Base-by-base conservation (phyloP, 371 early-diverging fungal genomes). In the Syncephalastrum sp. region DNA sequence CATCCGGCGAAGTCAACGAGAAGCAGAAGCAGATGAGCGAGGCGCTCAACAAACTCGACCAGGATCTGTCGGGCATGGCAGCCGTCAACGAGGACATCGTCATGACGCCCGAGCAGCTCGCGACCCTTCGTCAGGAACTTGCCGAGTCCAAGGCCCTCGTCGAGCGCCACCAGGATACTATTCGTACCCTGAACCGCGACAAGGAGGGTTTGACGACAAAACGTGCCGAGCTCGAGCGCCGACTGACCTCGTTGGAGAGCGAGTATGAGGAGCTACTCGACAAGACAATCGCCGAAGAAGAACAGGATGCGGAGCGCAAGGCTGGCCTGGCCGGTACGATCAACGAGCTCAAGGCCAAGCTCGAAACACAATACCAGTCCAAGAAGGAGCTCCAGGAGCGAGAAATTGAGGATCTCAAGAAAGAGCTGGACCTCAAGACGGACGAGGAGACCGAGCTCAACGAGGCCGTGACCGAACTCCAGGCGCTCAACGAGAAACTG, bases 241-340 rank as follows among this genome's bases (percentile, higher is more conserved):
- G 88, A 53, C 81, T 92, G 23, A 79, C 83, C 24, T 69, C 81
- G 5, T 78, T 96, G 29, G 91, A 95, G 67, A 63, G 79, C 19
- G 97, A 97, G 68, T 97, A 94, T 69, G 94, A 94, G 64, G 95
- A 95, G 70, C 74, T 96, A 55, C 66, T 97, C 23, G 95, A 96
- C 61, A 91, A 92, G 77, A 91, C 95, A 4, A 95, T 97, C 63
- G 89, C 89, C 12, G 95, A 93, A 33, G 96, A 96, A 67, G 94
- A 94, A 65, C 86, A 82, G 17, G 64, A 68, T 24, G 67, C 68
- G 45, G 79, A 87, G 53, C 81, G 72, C 59, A 83, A 72, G 49
- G 79, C 79, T 42, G 84, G 90, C 53, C 79, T 89, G 50, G 76
- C 82, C 15, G 87, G 84, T 57, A 86, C 89, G 42, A 82, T 93